Evolutionary conservation across 805 yeast species (phyloP).

Genomic region (Candida chauliodis): DNA sequence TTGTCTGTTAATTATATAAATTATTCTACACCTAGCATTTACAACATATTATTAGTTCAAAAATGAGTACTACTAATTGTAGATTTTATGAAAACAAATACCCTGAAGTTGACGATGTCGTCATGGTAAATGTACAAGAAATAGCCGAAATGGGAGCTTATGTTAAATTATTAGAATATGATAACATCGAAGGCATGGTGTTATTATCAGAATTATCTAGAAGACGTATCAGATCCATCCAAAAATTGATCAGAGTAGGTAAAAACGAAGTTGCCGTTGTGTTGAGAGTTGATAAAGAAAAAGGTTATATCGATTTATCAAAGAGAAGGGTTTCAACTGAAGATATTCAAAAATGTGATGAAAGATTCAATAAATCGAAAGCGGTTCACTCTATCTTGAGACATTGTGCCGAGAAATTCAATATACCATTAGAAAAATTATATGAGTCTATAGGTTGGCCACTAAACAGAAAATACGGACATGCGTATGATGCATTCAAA

Average conservation of each 20-base stretch:
- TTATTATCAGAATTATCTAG: slow-evolving; percentile 92
- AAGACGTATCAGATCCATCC: slow-evolving; percentile 98
- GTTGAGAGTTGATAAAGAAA: slow-evolving; percentile 95
- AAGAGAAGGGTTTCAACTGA: slow-evolving; percentile 98
- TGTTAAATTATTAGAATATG: slow-evolving; percentile 92
- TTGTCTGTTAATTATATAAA: neutral
- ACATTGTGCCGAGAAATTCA: slow-evolving; percentile 97
- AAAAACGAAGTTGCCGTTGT: slow-evolving; percentile 98
- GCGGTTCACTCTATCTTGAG: slow-evolving; percentile 97
- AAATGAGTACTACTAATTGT: slow-evolving; percentile 87
- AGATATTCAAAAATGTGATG: slow-evolving; percentile 96
- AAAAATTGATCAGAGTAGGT: slow-evolving; percentile 95
- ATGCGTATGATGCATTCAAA: slow-evolving; percentile 96
- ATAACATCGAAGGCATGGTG: slow-evolving; percentile 98
- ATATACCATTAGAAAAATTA: slow-evolving; percentile 77
- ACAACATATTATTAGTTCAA: neutral
- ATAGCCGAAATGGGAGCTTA: slow-evolving; percentile 99
- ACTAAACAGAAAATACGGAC: slow-evolving; percentile 89
- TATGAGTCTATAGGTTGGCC: slow-evolving; percentile 97
- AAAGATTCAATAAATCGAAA: slow-evolving; percentile 92
- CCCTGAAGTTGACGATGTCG: slow-evolving; percentile 98
- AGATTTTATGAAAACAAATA: slow-evolving; percentile 97
- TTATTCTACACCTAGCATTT: neutral
- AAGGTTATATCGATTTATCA: slow-evolving; percentile 95
- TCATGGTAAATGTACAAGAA: slow-evolving; percentile 97